These are phyloP conservation scores for Gracilaria vermiculophylla DNA, from an alignment of 23 red algal genomes.

Conservation along the genomic window DNA sequence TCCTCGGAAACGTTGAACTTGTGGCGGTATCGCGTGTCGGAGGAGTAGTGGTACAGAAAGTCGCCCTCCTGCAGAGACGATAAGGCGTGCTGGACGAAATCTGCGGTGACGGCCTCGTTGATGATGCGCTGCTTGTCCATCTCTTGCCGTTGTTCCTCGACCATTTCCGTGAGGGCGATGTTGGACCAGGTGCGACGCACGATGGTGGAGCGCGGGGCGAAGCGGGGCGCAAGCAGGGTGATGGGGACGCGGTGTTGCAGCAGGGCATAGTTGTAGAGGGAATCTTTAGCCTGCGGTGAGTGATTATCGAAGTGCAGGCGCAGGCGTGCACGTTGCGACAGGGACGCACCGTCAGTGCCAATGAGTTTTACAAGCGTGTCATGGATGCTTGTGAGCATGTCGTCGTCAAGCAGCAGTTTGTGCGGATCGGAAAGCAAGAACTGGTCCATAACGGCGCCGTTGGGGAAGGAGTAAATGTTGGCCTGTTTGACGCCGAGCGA, in stretches of 20 bases:
- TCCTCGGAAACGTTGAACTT: slow-evolving; percentile 53
- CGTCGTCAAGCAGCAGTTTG: slow-evolving; percentile 61
- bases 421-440: slow-evolving; percentile 80
- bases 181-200: slow-evolving; percentile 32
- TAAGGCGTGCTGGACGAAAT: slow-evolving; percentile 49
- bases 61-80: slow-evolving; percentile 51
- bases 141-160: slow-evolving; percentile 46
- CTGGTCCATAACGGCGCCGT: slow-evolving; percentile 91
- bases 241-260: slow-evolving; percentile 50
- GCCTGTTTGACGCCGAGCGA: slow-evolving; percentile 73
- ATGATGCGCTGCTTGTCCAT: slow-evolving; percentile 2
- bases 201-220: background rate
- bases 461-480: slow-evolving; percentile 89
- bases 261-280: slow-evolving; percentile 58
- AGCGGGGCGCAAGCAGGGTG: slow-evolving; percentile 37
- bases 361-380: slow-evolving; percentile 75
- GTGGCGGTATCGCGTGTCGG: slow-evolving; percentile 40
- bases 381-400: slow-evolving; percentile 53
- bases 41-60: slow-evolving; percentile 58
- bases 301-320: background rate
- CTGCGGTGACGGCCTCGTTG: slow-evolving; percentile 40
- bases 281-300: slow-evolving; percentile 31
- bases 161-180: slow-evolving; percentile 48
- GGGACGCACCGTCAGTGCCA: background rate
- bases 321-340: background rate